phyloP scores from a whole-genome alignment of 768 basidiomycete species.

The Mrakia blollopis region DNA sequence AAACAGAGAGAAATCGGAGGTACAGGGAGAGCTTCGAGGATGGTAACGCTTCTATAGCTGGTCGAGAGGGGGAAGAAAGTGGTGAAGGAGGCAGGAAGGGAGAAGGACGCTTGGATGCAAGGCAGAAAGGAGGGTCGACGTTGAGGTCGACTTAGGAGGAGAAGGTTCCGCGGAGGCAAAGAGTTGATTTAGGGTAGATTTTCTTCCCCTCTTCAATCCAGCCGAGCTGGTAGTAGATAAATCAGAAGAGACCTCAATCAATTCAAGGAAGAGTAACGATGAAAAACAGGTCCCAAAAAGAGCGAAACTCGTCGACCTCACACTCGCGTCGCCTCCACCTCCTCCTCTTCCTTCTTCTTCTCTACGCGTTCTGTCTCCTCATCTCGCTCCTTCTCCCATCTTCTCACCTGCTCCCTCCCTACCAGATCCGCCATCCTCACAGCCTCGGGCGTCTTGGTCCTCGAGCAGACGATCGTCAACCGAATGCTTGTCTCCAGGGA shows the following conservation, averaged over 20 bases:
- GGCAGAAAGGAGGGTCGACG: too few relatives aligned
- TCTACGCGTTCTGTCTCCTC: not conserved
- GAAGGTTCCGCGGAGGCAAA: too few relatives aligned
- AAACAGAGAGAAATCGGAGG: too few relatives aligned
- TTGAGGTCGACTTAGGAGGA: too few relatives aligned
- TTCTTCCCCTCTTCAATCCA: too few relatives aligned
- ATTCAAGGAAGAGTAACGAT: too few relatives aligned
- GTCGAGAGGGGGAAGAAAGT: not conserved
- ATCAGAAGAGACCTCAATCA: too few relatives aligned
- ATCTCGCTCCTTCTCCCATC: not conserved
- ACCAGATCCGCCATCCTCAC: slow-evolving; percentile 1
- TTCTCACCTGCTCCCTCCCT: slow-evolving; percentile 10
- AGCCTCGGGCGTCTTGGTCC: slow-evolving; percentile 1
- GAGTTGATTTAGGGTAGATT: too few relatives aligned
- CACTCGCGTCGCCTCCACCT: not conserved
- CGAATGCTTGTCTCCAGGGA: slow-evolving; percentile 4
- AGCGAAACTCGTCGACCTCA: not conserved
- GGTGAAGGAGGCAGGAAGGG: not conserved
- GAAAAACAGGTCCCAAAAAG: too few relatives aligned
- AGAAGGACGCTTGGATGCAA: not conserved
- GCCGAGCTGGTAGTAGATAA: too few relatives aligned
- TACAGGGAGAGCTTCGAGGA: not conserved
- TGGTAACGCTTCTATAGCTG: not conserved
- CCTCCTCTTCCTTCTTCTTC: too few relatives aligned
- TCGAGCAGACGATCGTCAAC: not conserved